Conservation (phyloP, 2,329 filamentous ascomycete species). For the Fusarium nanum region DNA sequence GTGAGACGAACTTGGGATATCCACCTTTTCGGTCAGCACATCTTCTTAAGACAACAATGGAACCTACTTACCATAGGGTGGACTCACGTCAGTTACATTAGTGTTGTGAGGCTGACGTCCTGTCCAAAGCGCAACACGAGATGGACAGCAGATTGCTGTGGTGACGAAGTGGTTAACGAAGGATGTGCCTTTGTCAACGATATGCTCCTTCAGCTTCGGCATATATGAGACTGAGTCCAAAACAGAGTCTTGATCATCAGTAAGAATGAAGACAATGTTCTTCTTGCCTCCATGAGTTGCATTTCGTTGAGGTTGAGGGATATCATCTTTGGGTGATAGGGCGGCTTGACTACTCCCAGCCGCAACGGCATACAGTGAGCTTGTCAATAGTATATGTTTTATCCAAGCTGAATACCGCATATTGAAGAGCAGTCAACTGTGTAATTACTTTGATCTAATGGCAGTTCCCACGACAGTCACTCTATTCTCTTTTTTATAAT, state of each 20-base stretch:
- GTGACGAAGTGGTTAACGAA: conserved; percentile 75
- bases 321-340: not conserved
- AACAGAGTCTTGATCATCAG: conserved; percentile 74
- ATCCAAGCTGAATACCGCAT: conserved; percentile 33
- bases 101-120: conserved; percentile 76
- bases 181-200: conserved; percentile 67
- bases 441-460: not conserved
- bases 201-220: conserved; percentile 65
- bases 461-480: not conserved
- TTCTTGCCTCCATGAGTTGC: conserved; percentile 21
- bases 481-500: not conserved
- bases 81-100: conserved; percentile 70
- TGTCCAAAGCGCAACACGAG: conserved; percentile 72
- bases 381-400: not conserved
- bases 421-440: not conserved
- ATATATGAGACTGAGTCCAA: conserved; percentile 72
- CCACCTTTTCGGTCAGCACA: conserved; percentile 47
- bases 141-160: conserved; percentile 74
- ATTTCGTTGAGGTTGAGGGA: not conserved
- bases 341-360: conserved; percentile 1
- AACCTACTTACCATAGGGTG: conserved; percentile 60
- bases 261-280: conserved; percentile 75
- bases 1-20: conserved; percentile 73
- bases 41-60: not conserved
- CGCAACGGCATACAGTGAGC: not conserved